Percentiles rank a stretch among this genome's conserved stretches.
Conservation (phyloP, 2,329 filamentous ascomycete genomes). For the Fusarium sambucinum region DNA sequence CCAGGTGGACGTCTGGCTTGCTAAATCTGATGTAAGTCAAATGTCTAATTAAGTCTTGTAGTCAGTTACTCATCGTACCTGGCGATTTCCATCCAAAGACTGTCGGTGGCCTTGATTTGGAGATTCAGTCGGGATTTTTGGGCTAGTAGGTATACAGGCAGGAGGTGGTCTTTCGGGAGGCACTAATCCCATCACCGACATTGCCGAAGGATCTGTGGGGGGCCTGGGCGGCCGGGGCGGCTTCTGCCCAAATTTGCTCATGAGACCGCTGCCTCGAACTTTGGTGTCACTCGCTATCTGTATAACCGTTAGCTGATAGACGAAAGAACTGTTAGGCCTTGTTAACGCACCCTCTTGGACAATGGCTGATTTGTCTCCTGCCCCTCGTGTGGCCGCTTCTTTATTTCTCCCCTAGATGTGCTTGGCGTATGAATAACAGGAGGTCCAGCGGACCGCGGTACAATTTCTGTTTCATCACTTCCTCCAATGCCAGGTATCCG, state of each 20-base stretch:
- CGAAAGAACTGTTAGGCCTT: neutral
- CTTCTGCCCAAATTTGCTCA: constrained; percentile 55
- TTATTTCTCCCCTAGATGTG: constrained; percentile 47
- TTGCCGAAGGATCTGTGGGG: constrained; percentile 64
- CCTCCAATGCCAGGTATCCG: constrained; percentile 40
- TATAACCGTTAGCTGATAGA: constrained; percentile 41
- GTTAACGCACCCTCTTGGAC: constrained; percentile 58
- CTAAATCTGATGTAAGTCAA: constrained; percentile 37
- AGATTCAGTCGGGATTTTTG: constrained; percentile 32
- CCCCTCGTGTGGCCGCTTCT: constrained; percentile 60
- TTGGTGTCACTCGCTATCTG: constrained; percentile 51
- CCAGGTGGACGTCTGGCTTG: constrained; percentile 36
- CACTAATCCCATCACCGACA: constrained; percentile 63
- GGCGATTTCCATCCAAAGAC: constrained; percentile 33
- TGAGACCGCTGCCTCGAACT: constrained; percentile 50
- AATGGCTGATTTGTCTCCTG: constrained; percentile 49
- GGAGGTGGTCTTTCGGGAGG: constrained; percentile 60
- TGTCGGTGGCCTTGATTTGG: constrained; percentile 41
- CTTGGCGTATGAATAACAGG: constrained; percentile 57
- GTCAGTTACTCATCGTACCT: constrained; percentile 28
- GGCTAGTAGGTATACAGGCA: constrained; percentile 41
- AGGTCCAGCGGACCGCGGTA: constrained; percentile 48
- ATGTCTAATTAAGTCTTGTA: neutral
- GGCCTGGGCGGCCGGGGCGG: constrained; percentile 46
- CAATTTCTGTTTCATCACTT: constrained; percentile 24